phyloP scores from a whole-genome alignment of 2,329 filamentous ascomycete species.

The Chrysoporthe puriensis region DNA sequence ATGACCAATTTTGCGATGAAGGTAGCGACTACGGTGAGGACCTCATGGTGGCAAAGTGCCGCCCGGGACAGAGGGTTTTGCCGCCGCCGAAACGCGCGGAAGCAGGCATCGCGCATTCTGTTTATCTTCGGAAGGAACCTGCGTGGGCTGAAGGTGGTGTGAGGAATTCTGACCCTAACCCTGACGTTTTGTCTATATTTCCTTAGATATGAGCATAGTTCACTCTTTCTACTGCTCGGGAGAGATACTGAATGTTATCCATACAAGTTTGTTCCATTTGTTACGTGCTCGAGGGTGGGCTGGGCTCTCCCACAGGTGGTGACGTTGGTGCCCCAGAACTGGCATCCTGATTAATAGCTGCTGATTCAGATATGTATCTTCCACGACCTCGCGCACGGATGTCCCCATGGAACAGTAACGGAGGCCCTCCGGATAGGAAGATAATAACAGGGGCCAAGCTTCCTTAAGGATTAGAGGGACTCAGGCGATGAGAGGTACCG shows the following conservation, averaged over 20 bases:
- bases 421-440: constrained; percentile 46
- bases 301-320: neutral
- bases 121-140: constrained; percentile 35
- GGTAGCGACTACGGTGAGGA: constrained; percentile 33
- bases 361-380: constrained; percentile 35
- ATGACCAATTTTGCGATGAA: constrained; percentile 37
- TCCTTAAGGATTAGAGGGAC: constrained; percentile 35
- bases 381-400: constrained; percentile 38
- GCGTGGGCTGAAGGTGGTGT: constrained; percentile 25
- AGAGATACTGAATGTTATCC: too few relatives aligned
- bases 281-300: too few relatives aligned
- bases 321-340: constrained; percentile 30
- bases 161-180: too few relatives aligned
- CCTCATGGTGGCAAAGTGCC: constrained; percentile 37
- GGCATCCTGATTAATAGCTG: constrained; percentile 34
- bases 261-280: too few relatives aligned
- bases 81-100: constrained; percentile 36
- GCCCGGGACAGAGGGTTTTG: constrained; percentile 35
- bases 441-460: constrained; percentile 43
- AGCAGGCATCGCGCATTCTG: constrained; percentile 31
- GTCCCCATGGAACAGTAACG: constrained; percentile 43
- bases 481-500: too few relatives aligned
- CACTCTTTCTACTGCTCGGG: too few relatives aligned
- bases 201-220: too few relatives aligned
- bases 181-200: too few relatives aligned